These are phyloP conservation scores for Phylloporus sp. DNA, from an alignment of 1,284 basidiomycete species.

Conservation along the genomic window DNA sequence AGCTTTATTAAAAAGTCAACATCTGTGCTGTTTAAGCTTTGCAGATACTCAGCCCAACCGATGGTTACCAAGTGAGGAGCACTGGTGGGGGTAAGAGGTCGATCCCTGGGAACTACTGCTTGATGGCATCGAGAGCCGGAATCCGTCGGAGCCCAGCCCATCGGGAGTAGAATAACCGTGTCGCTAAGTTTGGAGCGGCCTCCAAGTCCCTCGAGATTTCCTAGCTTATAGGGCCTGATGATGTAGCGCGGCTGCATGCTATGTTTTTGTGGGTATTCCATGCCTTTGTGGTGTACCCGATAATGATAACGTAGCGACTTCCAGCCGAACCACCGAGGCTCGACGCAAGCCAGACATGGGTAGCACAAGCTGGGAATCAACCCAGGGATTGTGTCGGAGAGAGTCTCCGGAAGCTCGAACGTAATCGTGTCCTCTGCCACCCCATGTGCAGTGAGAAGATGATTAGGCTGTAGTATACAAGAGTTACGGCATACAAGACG, in stretches of 20 bases:
- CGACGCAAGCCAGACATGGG: not conserved
- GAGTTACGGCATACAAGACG: not conserved
- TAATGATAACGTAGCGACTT: not conserved
- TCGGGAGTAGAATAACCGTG: not conserved
- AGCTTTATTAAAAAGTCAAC: slow-evolving; percentile 3
- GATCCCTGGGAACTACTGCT: not conserved
- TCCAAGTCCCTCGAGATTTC: not conserved
- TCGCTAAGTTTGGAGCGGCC: not conserved
- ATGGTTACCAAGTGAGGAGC: slow-evolving; percentile 6
- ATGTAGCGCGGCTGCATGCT: not conserved
- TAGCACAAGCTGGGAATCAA: not conserved
- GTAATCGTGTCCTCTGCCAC: not conserved
- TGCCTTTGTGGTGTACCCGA: not conserved
- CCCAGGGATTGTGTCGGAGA: not conserved
- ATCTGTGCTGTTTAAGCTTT: not conserved
- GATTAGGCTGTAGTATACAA: not conserved
- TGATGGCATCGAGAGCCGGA: not conserved
- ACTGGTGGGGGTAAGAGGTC: not conserved
- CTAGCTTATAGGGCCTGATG: not conserved
- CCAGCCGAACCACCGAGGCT: slow-evolving; percentile 7
- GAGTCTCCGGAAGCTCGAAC: slow-evolving; percentile 1
- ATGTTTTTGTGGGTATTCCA: not conserved
- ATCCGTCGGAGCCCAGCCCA: not conserved
- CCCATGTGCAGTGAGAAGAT: not conserved
- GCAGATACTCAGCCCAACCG: slow-evolving; percentile 5